phyloP scores from a whole-genome alignment of 2,329 filamentous ascomycete genomes.

The Epichloe gansuensis region DNA sequence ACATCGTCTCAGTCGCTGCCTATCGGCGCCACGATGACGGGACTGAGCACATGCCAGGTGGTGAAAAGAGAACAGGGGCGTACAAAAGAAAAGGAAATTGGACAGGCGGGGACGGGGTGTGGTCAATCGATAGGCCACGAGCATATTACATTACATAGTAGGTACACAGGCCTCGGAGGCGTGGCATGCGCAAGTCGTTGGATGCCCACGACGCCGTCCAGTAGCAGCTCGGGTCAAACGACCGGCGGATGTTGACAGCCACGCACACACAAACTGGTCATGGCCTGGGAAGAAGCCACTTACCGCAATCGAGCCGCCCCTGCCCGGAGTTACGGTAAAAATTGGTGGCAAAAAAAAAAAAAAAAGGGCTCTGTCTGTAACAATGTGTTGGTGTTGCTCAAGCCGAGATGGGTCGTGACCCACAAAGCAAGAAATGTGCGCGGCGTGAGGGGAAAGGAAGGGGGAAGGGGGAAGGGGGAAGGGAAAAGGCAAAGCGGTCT shows the following conservation, averaged over 20 bases:
- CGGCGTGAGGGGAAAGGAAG: neutral
- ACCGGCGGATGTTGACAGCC: neutral
- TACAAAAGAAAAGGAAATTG: neutral
- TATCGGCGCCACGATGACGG: slow-evolving; percentile 15
- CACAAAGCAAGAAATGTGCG: no score
- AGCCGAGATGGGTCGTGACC: neutral
- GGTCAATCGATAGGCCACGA: neutral
- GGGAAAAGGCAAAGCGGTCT: neutral
- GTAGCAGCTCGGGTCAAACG: neutral
- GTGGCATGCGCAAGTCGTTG: neutral
- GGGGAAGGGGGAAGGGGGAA: no score
- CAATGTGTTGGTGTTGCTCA: neutral
- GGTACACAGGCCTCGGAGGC: neutral
- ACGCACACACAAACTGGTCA: neutral
- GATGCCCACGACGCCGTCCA: neutral
- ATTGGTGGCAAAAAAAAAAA: neutral
- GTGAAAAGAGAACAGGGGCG: neutral
- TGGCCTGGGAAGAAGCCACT: neutral
- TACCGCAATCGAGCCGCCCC: neutral
- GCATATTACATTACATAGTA: neutral
- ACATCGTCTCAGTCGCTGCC: slow-evolving; percentile 15
- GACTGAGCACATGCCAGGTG: slow-evolving; percentile 13
- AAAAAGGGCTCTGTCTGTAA: neutral
- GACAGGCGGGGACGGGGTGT: neutral
- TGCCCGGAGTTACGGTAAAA: neutral